Conservation (phyloP, 2,329 filamentous ascomycete genomes). For the Sporothrix humicola region DNA sequence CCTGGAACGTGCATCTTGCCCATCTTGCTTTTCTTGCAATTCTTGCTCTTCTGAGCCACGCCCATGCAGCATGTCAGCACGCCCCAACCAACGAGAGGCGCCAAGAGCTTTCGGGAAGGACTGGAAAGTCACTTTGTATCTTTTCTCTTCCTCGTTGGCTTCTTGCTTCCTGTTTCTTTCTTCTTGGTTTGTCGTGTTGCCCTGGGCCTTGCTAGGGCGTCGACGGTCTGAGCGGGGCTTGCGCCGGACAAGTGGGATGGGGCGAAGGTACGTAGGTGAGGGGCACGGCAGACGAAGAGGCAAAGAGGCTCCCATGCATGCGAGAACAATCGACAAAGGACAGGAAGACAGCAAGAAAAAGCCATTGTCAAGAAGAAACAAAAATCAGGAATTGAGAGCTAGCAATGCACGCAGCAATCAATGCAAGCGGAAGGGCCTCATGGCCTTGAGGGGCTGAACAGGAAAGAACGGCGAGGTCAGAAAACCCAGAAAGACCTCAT, state of each 20-base stretch:
- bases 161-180: background rate
- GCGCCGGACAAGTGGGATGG: conserved; percentile 19
- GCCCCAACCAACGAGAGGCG: background rate
- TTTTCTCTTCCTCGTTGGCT: too few species aligned
- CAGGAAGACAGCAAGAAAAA: background rate
- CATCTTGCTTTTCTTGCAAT: background rate
- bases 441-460: conserved; percentile 15
- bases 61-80: conserved; percentile 18
- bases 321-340: background rate
- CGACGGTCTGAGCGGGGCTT: conserved; percentile 23
- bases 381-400: background rate
- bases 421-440: background rate
- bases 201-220: conserved; percentile 23
- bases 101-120: background rate
- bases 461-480: background rate
- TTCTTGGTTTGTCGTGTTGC: conserved; percentile 7
- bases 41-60: conserved; percentile 6
- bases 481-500: background rate
- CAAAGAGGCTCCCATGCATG: background rate
- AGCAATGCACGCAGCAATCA: background rate
- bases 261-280: background rate
- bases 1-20: conserved; percentile 16
- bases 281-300: background rate
- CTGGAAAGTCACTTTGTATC: background rate
- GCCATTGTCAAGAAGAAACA: background rate